Conservation (phyloP, 2,329 filamentous ascomycete genomes). For the Fusarium tricinctum region DNA sequence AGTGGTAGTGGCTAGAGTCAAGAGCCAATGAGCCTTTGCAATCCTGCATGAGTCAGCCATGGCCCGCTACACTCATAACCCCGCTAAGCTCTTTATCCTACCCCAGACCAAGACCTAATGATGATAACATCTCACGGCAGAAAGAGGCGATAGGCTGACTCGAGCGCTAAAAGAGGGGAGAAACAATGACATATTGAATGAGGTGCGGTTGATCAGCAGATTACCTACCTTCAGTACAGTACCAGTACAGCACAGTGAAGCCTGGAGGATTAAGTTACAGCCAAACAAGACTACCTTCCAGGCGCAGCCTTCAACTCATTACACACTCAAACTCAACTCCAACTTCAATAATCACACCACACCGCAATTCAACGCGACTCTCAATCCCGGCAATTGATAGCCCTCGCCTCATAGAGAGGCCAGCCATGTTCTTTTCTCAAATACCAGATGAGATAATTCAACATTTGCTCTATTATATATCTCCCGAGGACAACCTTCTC, state of each 20-base stretch:
- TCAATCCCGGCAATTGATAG: slow-evolving; percentile 16
- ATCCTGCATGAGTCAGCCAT: slow-evolving; percentile 18
- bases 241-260: not conserved
- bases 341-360: slow-evolving; percentile 22
- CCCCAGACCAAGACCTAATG: slow-evolving; percentile 26
- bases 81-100: slow-evolving; percentile 29
- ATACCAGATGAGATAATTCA: slow-evolving; percentile 90
- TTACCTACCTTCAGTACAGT: not conserved
- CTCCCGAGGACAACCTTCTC: slow-evolving; percentile 67
- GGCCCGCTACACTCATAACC: slow-evolving; percentile 31
- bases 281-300: slow-evolving; percentile 3
- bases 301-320: slow-evolving; percentile 2
- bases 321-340: slow-evolving; percentile 1
- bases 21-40: slow-evolving; percentile 15
- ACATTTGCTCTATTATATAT: slow-evolving; percentile 76
- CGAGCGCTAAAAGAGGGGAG: slow-evolving; percentile 28
- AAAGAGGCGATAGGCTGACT: slow-evolving; percentile 37
- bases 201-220: slow-evolving; percentile 23
- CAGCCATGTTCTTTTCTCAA: slow-evolving; percentile 57
- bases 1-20: not conserved
- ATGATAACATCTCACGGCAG: slow-evolving; percentile 41
- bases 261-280: slow-evolving; percentile 10
- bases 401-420: slow-evolving; percentile 31
- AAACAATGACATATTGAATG: slow-evolving; percentile 41
- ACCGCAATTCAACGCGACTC: slow-evolving; percentile 29